Percentiles rank a stretch among this genome's conserved stretches.
These are phyloP conservation scores for Gloeostereum incarnatum DNA, from an alignment of 768 basidiomycete genomes.

Conservation along the genomic window DNA sequence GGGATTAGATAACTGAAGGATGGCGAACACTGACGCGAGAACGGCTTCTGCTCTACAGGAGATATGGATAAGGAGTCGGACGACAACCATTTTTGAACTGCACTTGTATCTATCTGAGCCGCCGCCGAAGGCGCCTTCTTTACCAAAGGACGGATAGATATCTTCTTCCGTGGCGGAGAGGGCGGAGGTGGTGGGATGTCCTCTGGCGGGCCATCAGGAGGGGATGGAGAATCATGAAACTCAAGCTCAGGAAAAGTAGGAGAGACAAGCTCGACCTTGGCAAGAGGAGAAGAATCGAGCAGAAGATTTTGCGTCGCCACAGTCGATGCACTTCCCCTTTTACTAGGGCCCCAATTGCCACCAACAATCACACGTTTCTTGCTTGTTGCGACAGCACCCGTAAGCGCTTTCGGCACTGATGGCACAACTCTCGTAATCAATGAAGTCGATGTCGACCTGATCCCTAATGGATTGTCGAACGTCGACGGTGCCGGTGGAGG, in stretches of 20 bases:
- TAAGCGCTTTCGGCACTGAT: slow-evolving; percentile 14
- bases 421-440: slow-evolving; percentile 15
- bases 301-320: background rate
- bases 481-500: too few species aligned
- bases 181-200: slow-evolving; percentile 12
- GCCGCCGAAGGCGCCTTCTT: too few species aligned
- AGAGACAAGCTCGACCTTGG: too few species aligned
- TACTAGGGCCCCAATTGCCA: slow-evolving; percentile 31
- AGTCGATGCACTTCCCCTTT: background rate
- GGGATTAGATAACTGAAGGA: too few species aligned
- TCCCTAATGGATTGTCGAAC: slow-evolving; percentile 43
- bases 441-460: slow-evolving; percentile 32
- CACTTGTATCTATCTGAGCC: too few species aligned
- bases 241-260: too few species aligned
- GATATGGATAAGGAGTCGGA: too few species aligned
- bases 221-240: slow-evolving; percentile 8
- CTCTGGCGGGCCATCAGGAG: slow-evolving; percentile 11
- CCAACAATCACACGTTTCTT: slow-evolving; percentile 37
- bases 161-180: slow-evolving; percentile 4
- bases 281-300: too few species aligned
- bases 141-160: too few species aligned
- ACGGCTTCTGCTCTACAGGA: too few species aligned
- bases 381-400: slow-evolving; percentile 14
- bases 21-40: too few species aligned
- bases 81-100: too few species aligned